Evolutionary conservation across 2,329 filamentous ascomycete species (phyloP).

Genomic region (Trichoderma polysporum): DNA sequence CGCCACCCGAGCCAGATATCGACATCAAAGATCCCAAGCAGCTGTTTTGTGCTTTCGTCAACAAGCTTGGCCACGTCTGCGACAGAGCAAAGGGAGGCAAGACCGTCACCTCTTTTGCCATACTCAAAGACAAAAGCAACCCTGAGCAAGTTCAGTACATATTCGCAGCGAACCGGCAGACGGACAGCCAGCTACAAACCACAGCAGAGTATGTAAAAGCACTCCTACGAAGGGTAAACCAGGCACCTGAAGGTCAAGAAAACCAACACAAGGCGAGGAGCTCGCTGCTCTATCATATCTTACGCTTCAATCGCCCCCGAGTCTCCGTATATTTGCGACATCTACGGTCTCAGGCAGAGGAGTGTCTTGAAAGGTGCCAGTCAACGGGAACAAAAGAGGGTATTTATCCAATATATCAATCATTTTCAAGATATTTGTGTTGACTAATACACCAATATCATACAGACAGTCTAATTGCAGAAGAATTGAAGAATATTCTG

Average conservation of each 20-base stretch:
- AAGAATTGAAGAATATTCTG: neutral
- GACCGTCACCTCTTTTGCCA: neutral
- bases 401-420: neutral
- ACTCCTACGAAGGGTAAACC: neutral
- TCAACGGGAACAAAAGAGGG: neutral
- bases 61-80: neutral
- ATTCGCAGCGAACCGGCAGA: neutral
- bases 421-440: neutral
- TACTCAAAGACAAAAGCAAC: neutral
- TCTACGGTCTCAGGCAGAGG: neutral
- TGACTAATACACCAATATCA: neutral
- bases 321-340: neutral
- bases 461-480: neutral
- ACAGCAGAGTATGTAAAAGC: neutral
- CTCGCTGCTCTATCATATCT: neutral
- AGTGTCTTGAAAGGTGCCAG: neutral
- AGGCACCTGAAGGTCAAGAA: neutral
- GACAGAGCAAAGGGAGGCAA: neutral
- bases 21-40: neutral
- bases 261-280: neutral
- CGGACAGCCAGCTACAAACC: neutral
- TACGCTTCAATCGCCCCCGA: neutral
- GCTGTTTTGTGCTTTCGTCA: neutral
- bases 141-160: neutral
- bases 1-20: neutral